Evolutionary conservation across 768 basidiomycete species (phyloP).

Genomic region (Tricholoma bakamatsutake): DNA sequence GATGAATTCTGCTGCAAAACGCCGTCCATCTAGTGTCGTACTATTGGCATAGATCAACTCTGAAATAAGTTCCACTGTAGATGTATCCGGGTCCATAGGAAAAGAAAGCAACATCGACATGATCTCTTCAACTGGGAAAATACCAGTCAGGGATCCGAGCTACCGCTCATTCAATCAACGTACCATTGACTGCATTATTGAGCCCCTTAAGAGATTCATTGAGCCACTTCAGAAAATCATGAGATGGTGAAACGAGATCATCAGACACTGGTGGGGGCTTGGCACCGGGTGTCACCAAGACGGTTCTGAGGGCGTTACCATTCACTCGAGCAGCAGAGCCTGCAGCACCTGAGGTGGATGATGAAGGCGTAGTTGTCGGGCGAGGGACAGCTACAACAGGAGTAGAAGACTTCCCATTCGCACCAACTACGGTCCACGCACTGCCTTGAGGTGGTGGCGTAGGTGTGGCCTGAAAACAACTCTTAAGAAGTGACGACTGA

Average conservation of each 20-base stretch:
- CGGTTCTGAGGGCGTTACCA: slow-evolving; percentile 31
- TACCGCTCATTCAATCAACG: slow-evolving; percentile 11
- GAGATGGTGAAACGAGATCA: slow-evolving; percentile 67
- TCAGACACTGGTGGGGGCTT: slow-evolving; percentile 37
- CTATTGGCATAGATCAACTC: slow-evolving; percentile 94
- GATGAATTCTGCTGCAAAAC: slow-evolving; percentile 92
- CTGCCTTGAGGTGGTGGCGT: slow-evolving; percentile 30
- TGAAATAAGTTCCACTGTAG: slow-evolving; percentile 86
- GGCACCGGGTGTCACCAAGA: slow-evolving; percentile 27
- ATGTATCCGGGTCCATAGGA: slow-evolving; percentile 81
- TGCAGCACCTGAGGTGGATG: slow-evolving; percentile 23
- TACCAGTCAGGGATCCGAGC: neutral
- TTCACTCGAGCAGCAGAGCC: slow-evolving; percentile 33
- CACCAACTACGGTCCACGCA: slow-evolving; percentile 86
- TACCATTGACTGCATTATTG: slow-evolving; percentile 68
- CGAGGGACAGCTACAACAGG: slow-evolving; percentile 28
- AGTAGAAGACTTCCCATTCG: slow-evolving; percentile 54
- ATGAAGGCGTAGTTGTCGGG: slow-evolving; percentile 23
- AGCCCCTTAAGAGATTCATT: slow-evolving; percentile 77
- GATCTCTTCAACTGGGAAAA: slow-evolving; percentile 84
- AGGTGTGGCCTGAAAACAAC: slow-evolving; percentile 18
- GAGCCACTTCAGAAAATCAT: slow-evolving; percentile 92
- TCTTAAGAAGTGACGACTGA: slow-evolving; percentile 10
- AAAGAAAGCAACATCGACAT: slow-evolving; percentile 93
- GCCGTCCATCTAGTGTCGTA: slow-evolving; percentile 89